Conservation (phyloP, 306 rosid genomes). For the Herpetospermum pedunculosum region DNA sequence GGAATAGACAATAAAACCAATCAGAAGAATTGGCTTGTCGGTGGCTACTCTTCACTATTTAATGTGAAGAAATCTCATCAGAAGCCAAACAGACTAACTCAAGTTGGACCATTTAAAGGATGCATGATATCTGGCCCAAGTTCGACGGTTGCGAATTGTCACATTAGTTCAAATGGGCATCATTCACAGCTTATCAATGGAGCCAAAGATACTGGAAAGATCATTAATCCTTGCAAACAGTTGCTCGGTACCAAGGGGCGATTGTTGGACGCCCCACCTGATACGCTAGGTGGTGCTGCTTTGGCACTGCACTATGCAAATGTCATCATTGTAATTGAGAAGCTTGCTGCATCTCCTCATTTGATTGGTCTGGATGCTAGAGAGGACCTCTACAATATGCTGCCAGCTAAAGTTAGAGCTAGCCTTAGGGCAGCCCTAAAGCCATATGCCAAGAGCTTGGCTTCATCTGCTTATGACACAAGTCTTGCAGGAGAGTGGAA, state of each 20-base stretch:
- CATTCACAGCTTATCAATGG: conserved; percentile 26
- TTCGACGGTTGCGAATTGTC: conserved; percentile 37
- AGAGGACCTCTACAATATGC: conserved; percentile 89
- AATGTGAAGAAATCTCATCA: conserved; percentile 40
- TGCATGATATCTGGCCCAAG: conserved; percentile 32
- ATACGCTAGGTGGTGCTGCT: conserved; percentile 80
- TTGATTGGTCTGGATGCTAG: conserved; percentile 93
- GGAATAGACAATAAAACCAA: conserved; percentile 40
- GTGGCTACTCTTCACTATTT: conserved; percentile 22
- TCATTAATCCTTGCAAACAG: conserved; percentile 22
- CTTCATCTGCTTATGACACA: conserved; percentile 44
- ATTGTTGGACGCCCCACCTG: conserved; percentile 68
- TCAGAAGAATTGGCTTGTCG: conserved; percentile 44
- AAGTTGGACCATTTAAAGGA: conserved; percentile 88
- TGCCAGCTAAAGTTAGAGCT: conserved; percentile 61
- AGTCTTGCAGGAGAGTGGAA: conserved; percentile 81
- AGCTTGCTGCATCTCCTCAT: conserved; percentile 87
- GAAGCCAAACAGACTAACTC: conserved; percentile 53
- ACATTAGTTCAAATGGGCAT: conserved; percentile 24
- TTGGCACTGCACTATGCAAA: conserved; percentile 95
- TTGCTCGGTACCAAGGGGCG: conserved; percentile 31
- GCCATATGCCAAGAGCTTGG: conserved; percentile 59
- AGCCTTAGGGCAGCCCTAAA: conserved; percentile 58
- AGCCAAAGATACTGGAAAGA: conserved; percentile 15
- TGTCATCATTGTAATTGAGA: conserved; percentile 74